Evolutionary conservation across 2,329 filamentous ascomycete species (phyloP).

Genomic region (Stagonosporopsis tanaceti): DNA sequence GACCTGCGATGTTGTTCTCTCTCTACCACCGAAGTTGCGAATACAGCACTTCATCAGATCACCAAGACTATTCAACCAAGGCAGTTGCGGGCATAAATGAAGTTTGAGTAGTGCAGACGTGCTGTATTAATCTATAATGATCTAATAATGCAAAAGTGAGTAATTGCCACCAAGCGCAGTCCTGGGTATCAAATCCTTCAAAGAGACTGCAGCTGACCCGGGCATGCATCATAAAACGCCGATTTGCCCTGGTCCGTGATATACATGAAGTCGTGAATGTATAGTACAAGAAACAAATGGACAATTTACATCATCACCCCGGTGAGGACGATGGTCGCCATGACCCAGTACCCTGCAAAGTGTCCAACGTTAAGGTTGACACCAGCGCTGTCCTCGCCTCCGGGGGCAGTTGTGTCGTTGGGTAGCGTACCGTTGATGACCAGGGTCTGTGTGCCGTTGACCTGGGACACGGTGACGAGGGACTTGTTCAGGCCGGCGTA

Average conservation of each 20-base stretch:
- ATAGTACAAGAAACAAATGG: neutral
- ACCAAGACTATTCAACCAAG: too few species aligned
- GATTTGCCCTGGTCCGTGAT: neutral
- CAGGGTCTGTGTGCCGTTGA: slow-evolving; percentile 70
- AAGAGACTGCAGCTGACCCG: neutral
- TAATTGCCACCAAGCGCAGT: neutral
- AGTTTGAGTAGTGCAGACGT: neutral
- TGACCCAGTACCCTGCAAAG: slow-evolving; percentile 50
- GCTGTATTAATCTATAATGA: neutral
- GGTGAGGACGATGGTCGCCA: slow-evolving; percentile 49
- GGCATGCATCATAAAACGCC: neutral
- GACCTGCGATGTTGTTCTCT: too few species aligned
- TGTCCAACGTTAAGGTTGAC: slow-evolving; percentile 34
- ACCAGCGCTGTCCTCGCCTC: slow-evolving; percentile 44
- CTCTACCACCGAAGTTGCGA: too few species aligned
- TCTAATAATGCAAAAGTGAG: neutral
- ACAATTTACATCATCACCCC: slow-evolving; percentile 12
- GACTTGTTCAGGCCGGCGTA: slow-evolving; percentile 67
- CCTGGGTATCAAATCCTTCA: slow-evolving; percentile 1
- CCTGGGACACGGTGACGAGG: slow-evolving; percentile 67
- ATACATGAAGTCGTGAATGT: slow-evolving; percentile 1
- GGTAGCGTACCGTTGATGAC: slow-evolving; percentile 79
- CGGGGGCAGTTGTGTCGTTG: slow-evolving; percentile 60
- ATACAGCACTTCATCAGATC: too few species aligned
- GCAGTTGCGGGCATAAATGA: too few species aligned